Conservation (phyloP, 805 yeast species). For the Priceomyces melissophilus region DNA sequence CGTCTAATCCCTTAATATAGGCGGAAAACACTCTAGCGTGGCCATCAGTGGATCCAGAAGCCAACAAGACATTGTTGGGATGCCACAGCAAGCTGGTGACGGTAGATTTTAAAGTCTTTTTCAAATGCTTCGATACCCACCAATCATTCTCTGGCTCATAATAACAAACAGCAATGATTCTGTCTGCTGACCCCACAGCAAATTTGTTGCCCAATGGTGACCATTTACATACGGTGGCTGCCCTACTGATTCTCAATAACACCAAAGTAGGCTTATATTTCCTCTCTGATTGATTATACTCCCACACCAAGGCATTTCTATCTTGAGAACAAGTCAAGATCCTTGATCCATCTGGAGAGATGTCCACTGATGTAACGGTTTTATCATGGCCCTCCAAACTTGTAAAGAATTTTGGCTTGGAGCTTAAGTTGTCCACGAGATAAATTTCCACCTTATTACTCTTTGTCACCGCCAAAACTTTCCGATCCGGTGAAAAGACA, state of each 20-base stretch:
- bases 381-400: conserved; percentile 84
- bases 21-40: conserved; percentile 88
- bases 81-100: conserved; percentile 87
- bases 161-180: conserved; percentile 93
- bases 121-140: conserved; percentile 99
- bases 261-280: conserved; percentile 83
- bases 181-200: conserved; percentile 95
- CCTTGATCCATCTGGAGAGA: conserved; percentile 73
- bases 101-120: conserved; percentile 90
- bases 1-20: conserved; percentile 82
- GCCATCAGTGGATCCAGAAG: conserved; percentile 91
- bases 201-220: conserved; percentile 92
- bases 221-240: conserved; percentile 95
- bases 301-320: conserved; percentile 97
- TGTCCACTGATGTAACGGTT: conserved; percentile 90
- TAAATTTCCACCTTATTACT: conserved; percentile 74
- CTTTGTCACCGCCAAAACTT: conserved; percentile 74
- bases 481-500: conserved; percentile 69
- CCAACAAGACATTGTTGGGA: conserved; percentile 82
- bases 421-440: conserved; percentile 42
- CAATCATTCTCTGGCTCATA: conserved; percentile 95
- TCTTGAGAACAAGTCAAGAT: conserved; percentile 97
- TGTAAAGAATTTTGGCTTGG: conserved; percentile 59
- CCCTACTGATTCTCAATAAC: conserved; percentile 85
- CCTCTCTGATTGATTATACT: conserved; percentile 55